phyloP scores from a whole-genome alignment of 2,329 filamentous ascomycete species.

The Pezicula radicicola region DNA sequence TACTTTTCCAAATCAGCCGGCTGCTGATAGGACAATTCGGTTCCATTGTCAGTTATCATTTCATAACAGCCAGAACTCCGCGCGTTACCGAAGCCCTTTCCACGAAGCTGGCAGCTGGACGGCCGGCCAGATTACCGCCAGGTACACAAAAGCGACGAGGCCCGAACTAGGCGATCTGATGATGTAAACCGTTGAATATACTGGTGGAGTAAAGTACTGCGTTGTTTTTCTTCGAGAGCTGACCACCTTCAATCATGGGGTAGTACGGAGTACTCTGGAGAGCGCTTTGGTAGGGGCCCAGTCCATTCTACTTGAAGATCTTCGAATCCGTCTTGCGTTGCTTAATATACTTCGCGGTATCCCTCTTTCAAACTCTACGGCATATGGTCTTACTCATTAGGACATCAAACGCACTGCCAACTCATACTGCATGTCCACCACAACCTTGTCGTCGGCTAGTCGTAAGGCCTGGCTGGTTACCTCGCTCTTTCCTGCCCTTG shows the following conservation, averaged over 20 bases:
- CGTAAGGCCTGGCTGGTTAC: constrained; percentile 22
- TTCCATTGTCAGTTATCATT: background rate
- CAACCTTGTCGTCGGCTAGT: constrained; percentile 30
- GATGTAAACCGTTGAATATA: no score
- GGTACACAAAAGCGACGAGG: no score
- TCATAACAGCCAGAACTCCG: no score
- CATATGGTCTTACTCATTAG: constrained; percentile 46
- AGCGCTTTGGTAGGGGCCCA: background rate
- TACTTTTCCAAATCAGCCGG: background rate
- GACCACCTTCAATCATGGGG: no score
- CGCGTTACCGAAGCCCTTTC: background rate
- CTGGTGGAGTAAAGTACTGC: no score
- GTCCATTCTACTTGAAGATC: background rate
- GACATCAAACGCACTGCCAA: constrained; percentile 67
- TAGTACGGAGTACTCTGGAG: no score
- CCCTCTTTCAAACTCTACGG: constrained; percentile 35
- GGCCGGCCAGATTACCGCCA: no score
- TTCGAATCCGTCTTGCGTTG: constrained; percentile 17
- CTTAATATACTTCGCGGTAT: constrained; percentile 29
- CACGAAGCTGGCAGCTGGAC: no score
- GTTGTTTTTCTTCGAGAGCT: no score
- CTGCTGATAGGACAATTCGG: constrained; percentile 14
- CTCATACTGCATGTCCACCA: constrained; percentile 69
- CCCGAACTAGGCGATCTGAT: no score
- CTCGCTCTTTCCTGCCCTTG: constrained; percentile 22